Evolutionary conservation across 345 rosid species (phyloP), one percentile per base, ranked within the genome.

Genomic region (Moricandia moricandioides): DNA sequence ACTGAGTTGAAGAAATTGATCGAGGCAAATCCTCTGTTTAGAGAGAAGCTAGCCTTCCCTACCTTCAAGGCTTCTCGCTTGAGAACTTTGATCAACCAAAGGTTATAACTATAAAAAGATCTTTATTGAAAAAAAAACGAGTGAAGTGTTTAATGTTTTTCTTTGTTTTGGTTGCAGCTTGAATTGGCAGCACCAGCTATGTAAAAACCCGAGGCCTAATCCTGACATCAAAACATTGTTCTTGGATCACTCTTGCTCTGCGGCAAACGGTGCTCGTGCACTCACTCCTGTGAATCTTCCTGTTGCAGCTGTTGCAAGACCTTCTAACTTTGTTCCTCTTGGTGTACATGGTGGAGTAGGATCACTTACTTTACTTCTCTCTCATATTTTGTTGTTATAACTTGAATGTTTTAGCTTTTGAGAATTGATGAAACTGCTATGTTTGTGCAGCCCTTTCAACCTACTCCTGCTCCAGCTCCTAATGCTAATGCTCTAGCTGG

Each of bases 131-230:
- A 9, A 9, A 6, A 18, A 4, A 37, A 9, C 0, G 51, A 35
- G 35, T 16, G 1, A 5, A 31, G 13, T 63, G 66, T 64, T 12
- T 70, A 58, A 57, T 59, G 18, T 16, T 11, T 27, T 10, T 52
- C 4, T 51, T 58, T 58, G 16, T 9, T 1, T 21, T 21, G 24
- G 33, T 79, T 77, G 72, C 94, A 90, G 98, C 83, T 82, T 92
- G 73, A 92, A 92, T 70, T 92, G 96, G 98, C 96, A 92, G 81
- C 98, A 92, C 70, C 98, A 92, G 78, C 91, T 92, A 52, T 92
- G 98, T 78, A 92, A 92, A 84, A 92, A 90, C 73, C 98, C 98
- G 27, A 85, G 92, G 78, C 79, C 91, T 55, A 92, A 92, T 74
- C 98, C 98, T 69, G 98, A 92, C 73, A 92, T 92, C 43, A 92